These are phyloP conservation scores for Rhizophagus prolifer DNA, from an alignment of 192 early-diverging fungal species.

Conservation along the genomic window DNA sequence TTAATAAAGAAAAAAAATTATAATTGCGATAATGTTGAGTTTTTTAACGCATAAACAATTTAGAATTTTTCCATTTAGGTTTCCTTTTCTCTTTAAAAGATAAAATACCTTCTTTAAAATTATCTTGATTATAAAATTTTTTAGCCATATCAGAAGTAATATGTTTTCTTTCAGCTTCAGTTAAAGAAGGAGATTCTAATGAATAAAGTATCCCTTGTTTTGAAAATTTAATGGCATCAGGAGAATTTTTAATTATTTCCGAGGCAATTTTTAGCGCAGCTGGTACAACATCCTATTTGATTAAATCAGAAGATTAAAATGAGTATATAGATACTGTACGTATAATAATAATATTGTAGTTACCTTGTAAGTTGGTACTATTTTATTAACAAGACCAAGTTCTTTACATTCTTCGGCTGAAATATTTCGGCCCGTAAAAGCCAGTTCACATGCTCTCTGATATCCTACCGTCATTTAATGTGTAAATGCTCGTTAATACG, in stretches of 20 bases:
- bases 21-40: no score
- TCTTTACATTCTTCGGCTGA: conserved; percentile 39
- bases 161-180: conserved; percentile 33
- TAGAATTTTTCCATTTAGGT: conserved; percentile 40
- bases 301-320: neutral
- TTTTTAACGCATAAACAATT: neutral
- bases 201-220: conserved; percentile 39
- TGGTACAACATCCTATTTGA: conserved; percentile 30
- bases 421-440: conserved; percentile 41
- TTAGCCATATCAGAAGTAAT: conserved; percentile 31
- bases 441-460: conserved; percentile 39
- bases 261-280: conserved; percentile 33
- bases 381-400: conserved; percentile 41
- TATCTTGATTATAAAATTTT: conserved; percentile 30
- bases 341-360: no score
- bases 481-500: no score
- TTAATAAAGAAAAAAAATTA: no score
- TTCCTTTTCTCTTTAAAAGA: conserved; percentile 43
- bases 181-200: conserved; percentile 36
- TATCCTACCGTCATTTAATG: conserved; percentile 13
- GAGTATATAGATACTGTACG: no score
- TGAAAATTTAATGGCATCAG: conserved; percentile 43
- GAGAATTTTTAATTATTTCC: conserved; percentile 39
- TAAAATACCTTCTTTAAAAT: conserved; percentile 37
- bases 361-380: conserved; percentile 24